Evolutionary conservation across 148 eudicot genomes (phyloP), one percentile per base, ranked within the genome.

Genomic region (Rhododendron simsii): DNA sequence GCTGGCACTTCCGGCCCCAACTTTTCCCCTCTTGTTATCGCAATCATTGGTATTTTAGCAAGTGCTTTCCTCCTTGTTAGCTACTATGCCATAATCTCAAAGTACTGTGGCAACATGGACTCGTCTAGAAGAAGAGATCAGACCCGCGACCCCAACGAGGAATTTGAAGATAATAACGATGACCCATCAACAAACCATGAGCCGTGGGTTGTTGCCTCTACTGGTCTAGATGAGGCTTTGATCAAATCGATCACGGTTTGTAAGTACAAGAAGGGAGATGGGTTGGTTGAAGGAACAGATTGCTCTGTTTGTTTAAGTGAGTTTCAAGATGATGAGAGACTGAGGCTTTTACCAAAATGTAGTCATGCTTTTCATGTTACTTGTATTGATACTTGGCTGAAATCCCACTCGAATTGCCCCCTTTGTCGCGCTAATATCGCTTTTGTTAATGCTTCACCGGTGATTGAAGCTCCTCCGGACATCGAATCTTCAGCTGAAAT

Each of bases 311-410:
- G 98, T 73, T 89, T 95, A 11, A 91, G 94, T 61, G 98, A 94
- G 89, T 92, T 95, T 28, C 67, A 88, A 51, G 95, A 94, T 33
- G 92, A 89, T 81, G 97, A 94, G 63, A 88, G 84, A 61, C 84
- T 95, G 48, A 90, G 94, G 89, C 94, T 95, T 73, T 91, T 95
- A 81, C 98, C 96, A 2, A 94, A 95, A 90, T 95, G 98, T 85
- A 91, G 90, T 77, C 98, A 95, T 88, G 97, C 95, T 85, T 95
- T 95, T 86, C 98, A 95, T 90, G 92, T 93, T 20, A 39, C 78
- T 28, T 95, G 98, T 85, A 95, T 95, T 71, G 98, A 95, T 89
- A 93, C 93, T 61, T 95, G 98, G 98, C 97, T 95, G 73, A 93
- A 87, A 73, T 92, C 93, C 39, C 96, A 95, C 88, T 92, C 96